Evolutionary conservation across 495 filamentous ascomycete species (phyloP), one percentile per base, ranked within the genome.

Genomic region (Ramalina peruviana): DNA sequence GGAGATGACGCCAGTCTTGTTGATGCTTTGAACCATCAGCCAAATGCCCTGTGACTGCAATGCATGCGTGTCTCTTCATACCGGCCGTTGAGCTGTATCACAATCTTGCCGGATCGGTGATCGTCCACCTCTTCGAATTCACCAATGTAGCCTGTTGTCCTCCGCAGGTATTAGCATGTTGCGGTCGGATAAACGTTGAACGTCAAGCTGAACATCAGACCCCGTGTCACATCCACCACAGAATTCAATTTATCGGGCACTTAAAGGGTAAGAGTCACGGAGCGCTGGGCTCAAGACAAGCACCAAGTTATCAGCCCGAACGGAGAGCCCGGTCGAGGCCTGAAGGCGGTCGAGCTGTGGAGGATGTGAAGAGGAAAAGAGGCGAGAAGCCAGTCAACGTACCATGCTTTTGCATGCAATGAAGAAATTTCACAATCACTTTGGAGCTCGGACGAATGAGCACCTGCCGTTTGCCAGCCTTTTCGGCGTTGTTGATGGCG

Each of bases 221-320:
- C 86, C 90, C 84, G 85, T 96, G 87, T 95, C 94, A 95, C 86
- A 88, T 83, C 80, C 78, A 73, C 73, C 78, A 81, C 75, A 66
- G 60, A 58, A 56, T 53, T 78, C 54, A 67, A 88, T 98, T 68
- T 98, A 80, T 87, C 92, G 90, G 86, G 75, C 73, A 92, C 83
- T 96, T 97, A 96, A 95, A 96, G 82, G 88, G 83, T 90, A 84
- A 78, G 79, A 79, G 80, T 80, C 84, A 86, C 94, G 67, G 79
- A 64, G 70, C 53, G 43, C 36, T 59, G 53, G 62, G 58, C 36
- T 76, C 75, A 81, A 83, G 80, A 88, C 78, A 79, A 75, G 82
- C 79, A 83, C 85, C 89, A 93, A 97, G 92, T 97, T 97, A 96
- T 97, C 87, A 95, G 78, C 82, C 88, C 90, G 92, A 88, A 69